Percentiles rank a stretch among this genome's conserved stretches.
These are phyloP conservation scores for Pseudogymnoascus verrucosus DNA, from an alignment of 2,329 filamentous ascomycete genomes.

Conservation along the genomic window DNA sequence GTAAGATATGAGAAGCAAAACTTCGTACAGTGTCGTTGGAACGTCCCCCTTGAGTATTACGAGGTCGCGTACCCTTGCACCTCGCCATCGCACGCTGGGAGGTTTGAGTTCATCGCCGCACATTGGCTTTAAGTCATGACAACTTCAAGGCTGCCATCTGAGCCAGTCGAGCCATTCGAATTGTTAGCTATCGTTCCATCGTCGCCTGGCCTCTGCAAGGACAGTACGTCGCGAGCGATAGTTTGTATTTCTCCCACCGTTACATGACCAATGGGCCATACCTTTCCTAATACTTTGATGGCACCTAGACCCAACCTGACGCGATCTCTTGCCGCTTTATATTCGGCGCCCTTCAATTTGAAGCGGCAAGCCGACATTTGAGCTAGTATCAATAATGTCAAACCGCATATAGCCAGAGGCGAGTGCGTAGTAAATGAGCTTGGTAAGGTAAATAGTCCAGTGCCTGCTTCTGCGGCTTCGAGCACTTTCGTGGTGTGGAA, in stretches of 20 bases:
- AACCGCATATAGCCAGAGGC: not conserved
- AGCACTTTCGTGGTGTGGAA: constrained; percentile 4
- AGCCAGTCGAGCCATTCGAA: not conserved
- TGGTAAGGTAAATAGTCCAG: constrained; percentile 1
- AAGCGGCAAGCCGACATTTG: constrained; percentile 1
- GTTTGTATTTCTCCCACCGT: not conserved
- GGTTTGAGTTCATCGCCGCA: not conserved
- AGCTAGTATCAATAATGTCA: not conserved
- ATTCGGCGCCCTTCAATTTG: not conserved
- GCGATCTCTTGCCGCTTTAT: not conserved
- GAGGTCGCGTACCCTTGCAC: not conserved
- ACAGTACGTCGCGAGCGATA: not conserved
- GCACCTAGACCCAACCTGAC: constrained; percentile 2
- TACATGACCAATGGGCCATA: not conserved
- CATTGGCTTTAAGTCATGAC: not conserved
- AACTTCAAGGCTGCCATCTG: not conserved
- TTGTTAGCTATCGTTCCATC: not conserved
- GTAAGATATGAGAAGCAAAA: not conserved
- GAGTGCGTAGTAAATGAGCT: not conserved
- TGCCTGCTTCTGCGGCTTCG: not conserved
- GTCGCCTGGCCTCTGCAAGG: not conserved
- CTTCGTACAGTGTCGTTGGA: not conserved
- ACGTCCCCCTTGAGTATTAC: not conserved
- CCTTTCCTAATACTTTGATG: not conserved
- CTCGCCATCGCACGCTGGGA: not conserved